These are phyloP conservation scores for Hemisphaericaspora subhashii DNA, from an alignment of 1,139 yeast genomes.

Conservation along the genomic window DNA sequence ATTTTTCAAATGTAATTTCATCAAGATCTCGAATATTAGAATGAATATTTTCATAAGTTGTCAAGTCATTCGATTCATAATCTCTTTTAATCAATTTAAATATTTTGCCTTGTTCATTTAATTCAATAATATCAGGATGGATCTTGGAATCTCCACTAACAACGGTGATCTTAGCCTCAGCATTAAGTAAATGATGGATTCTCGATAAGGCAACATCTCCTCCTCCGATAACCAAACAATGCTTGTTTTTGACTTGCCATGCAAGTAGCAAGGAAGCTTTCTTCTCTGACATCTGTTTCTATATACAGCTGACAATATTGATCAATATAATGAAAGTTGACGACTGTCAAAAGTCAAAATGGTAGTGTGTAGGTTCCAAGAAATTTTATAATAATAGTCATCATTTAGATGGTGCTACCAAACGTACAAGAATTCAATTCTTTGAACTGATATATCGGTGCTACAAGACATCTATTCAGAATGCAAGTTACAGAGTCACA, in stretches of 20 bases:
- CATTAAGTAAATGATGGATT: constrained; percentile 62
- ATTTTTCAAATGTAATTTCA: constrained; percentile 27
- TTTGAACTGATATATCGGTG: too few species aligned
- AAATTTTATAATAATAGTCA: too few species aligned
- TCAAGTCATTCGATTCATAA: constrained; percentile 46
- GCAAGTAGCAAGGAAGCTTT: constrained; percentile 66
- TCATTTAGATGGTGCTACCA: too few species aligned
- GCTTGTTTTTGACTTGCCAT: constrained; percentile 67
- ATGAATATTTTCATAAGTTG: constrained; percentile 43
- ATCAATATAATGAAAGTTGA: constrained; percentile 3
- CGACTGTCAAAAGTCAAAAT: too few species aligned
- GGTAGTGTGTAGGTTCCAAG: too few species aligned
- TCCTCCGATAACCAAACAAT: constrained; percentile 74
- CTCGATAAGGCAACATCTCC: constrained; percentile 82
- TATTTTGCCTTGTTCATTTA: constrained; percentile 44
- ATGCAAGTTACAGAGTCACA: too few species aligned
- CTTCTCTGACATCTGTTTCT: constrained; percentile 19
- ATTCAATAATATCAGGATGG: constrained; percentile 44
- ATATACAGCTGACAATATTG: too few species aligned
- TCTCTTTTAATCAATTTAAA: constrained; percentile 40
- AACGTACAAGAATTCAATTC: too few species aligned
- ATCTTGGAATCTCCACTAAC: constrained; percentile 49
- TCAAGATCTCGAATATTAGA: constrained; percentile 18
- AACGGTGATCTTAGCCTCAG: constrained; percentile 70
- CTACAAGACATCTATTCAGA: too few species aligned